Evolutionary conservation across 176 grass and related monocot genomes (phyloP), one percentile per base, ranked within the genome.

Genomic region (Cocos nucifera): DNA sequence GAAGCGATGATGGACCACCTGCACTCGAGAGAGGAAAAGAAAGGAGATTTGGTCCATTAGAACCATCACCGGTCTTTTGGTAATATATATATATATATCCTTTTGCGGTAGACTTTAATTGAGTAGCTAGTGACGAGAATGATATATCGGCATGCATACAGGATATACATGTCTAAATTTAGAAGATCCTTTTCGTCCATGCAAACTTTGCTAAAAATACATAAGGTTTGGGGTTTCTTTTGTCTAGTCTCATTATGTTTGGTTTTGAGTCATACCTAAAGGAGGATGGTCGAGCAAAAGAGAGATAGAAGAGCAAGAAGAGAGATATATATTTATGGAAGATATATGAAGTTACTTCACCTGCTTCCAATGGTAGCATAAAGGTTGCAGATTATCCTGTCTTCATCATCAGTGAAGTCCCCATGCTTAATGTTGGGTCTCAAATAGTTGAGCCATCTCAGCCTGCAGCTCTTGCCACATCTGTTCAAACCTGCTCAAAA

Each of bases 1-100:
- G 86, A 80, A 27, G 91, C 91, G 52, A 96, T 96, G 66, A 96
- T 85, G 8, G 91, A 96, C 91, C 91, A 96, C 78, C 91, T 95
- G 77, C 54, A 72, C 52, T 60, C 16, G 30, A 28, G 49, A 28
- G 10, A 63, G 23, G 65, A 22, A 49, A 59, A 75, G 65, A 18
- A 65, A 44, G 10, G 35, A 44, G 12, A 12, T 12, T 12, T 44
- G 35, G 35, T 44, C 35, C 35, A 44, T 44, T 14, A 35, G 32
- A 44, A 44, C 9, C 35, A 44, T 14, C 35, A 44, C 8, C 3
- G 12, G 35, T 44, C 35, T 12, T 44, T 44, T 14, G 35, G 35
- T n/a, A n/a, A n/a, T n/a, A n/a, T n/a, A n/a, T n/a, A n/a, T n/a
- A n/a, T n/a, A n/a, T n/a, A n/a, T n/a, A n/a, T n/a, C n/a, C 35